These are phyloP conservation scores for Ogataea polymorpha DNA, from an alignment of 805 yeast species.

Conservation along the genomic window DNA sequence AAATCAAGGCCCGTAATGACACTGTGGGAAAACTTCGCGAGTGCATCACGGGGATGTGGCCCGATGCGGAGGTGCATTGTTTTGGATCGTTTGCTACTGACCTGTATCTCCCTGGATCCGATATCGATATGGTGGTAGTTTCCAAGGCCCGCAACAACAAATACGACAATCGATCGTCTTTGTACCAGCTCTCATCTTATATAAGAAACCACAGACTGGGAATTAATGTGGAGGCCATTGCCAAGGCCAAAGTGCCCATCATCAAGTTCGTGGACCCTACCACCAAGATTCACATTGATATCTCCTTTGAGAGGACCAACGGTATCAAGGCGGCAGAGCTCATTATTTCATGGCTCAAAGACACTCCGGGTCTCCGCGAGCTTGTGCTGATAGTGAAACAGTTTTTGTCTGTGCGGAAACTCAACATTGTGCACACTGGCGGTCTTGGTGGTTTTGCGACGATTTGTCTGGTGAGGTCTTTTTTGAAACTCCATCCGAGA, in stretches of 20 bases:
- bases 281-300: slow-evolving; percentile 74
- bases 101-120: slow-evolving; percentile 89
- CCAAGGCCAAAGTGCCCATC: slow-evolving; percentile 91
- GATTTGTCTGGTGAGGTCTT: slow-evolving; percentile 81
- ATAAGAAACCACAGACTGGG: slow-evolving; percentile 63
- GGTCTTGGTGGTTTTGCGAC: slow-evolving; percentile 94
- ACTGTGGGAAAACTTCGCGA: slow-evolving; percentile 60
- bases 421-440: slow-evolving; percentile 87
- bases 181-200: slow-evolving; percentile 71
- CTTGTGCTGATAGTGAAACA: slow-evolving; percentile 80
- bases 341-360: slow-evolving; percentile 69
- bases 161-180: slow-evolving; percentile 57
- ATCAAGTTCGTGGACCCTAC: slow-evolving; percentile 80
- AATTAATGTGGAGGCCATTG: slow-evolving; percentile 74
- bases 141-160: slow-evolving; percentile 49
- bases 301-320: slow-evolving; percentile 82
- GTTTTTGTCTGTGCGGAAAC: slow-evolving; percentile 69
- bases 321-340: slow-evolving; percentile 80
- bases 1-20: slow-evolving; percentile 61
- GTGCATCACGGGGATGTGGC: slow-evolving; percentile 61
- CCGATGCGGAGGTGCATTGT: slow-evolving; percentile 72
- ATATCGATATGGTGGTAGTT: slow-evolving; percentile 87
- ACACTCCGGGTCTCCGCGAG: slow-evolving; percentile 78
- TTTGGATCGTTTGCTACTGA: slow-evolving; percentile 96
- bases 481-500: slow-evolving; percentile 76